Evolutionary conservation across 805 yeast species (phyloP), one percentile per base, ranked within the genome.

Genomic region (Alloascoidea africana): DNA sequence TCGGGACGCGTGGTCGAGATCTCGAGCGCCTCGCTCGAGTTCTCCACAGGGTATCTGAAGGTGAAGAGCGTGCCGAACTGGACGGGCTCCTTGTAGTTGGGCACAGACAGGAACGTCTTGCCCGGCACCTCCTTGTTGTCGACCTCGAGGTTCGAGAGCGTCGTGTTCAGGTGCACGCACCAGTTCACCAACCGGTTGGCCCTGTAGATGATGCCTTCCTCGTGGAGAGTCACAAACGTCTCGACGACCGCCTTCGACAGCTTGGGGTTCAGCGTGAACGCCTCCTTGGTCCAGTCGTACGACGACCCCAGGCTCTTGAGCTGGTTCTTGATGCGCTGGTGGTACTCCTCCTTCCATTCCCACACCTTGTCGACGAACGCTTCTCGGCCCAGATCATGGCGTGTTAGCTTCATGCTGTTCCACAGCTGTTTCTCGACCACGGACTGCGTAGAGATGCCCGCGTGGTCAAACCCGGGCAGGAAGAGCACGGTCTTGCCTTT

Each of bases 1-100:
- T 91, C 98, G 33, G 98, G 98, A 74, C 98, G 89, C 32, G 98
- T 91, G 37, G 98, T 91, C 27, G 98, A 98, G 46, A 91, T 94
- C 41, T 89, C 66, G 38, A 91, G 53, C 59, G 70, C 80, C 63
- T 91, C 98, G 45, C 81, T 89, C 13, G 87, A 75, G 36, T 66
- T 82, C 42, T 79, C 89, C 42, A 91, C 86, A 42, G 74, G 81
- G 58, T 91, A 91, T 15, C 95, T 93, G 57, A 85, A 85, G 16
- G 94, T 83, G n/a, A 97, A 91, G 54, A 91, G 67, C 14, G 83
- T 94, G 69, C 98, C 98, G 60, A 91, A 89, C 62, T 91, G 97
- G 42, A 91, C 75, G 54, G 81, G 81, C 50, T 81, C 74, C 34
- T 78, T 87, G 58, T 91, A 91, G 39, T 85, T 87, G 42, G 98